Conservation (phyloP, 306 rosid species). For the Acacia acuminata region DNA sequence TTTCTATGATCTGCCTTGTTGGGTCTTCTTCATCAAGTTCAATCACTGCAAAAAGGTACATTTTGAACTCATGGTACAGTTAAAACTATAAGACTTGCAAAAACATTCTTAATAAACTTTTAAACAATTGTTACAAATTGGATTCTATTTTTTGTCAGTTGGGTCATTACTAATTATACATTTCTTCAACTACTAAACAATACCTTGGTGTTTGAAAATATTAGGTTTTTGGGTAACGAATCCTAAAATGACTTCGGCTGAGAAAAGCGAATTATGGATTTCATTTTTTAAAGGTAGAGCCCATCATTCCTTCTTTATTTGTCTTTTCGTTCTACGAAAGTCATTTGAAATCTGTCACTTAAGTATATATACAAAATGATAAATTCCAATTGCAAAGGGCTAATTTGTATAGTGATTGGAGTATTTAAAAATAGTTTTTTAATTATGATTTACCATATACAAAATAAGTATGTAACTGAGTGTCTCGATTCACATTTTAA, state of each 20-base stretch:
- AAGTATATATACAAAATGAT: too few species aligned
- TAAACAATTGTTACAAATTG: neutral
- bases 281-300: neutral
- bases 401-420: too few species aligned
- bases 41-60: conserved; percentile 34
- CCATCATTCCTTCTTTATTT: neutral
- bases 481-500: too few species aligned
- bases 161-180: neutral
- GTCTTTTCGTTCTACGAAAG: too few species aligned
- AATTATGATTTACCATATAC: too few species aligned
- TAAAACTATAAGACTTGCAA: neutral
- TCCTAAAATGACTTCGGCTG: neutral
- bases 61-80: neutral
- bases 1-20: conserved; percentile 52
- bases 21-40: conserved; percentile 48
- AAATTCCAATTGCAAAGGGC: too few species aligned
- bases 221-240: neutral
- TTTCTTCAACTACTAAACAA: neutral
- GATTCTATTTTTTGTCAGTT: neutral
- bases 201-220: neutral
- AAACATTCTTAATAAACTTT: neutral
- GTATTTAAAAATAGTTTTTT: too few species aligned
- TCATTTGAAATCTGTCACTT: neutral
- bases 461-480: too few species aligned
- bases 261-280: neutral